Conservation (phyloP, 257 asterid species). For the Plantago elongata region DNA sequence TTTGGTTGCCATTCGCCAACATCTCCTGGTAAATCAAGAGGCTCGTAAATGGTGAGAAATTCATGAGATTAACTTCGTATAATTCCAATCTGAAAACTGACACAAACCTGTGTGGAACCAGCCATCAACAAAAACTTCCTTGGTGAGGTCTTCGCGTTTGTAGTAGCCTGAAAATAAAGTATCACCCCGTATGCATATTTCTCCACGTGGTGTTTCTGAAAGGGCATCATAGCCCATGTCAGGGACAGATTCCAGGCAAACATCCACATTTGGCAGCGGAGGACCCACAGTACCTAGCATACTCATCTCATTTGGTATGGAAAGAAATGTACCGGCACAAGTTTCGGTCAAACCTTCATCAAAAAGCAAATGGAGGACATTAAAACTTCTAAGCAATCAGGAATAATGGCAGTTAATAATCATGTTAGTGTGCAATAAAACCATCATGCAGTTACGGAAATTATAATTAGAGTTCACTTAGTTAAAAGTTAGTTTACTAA, state of each 20-base stretch:
- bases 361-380: slow-evolving; percentile 12
- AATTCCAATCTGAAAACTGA: slow-evolving; percentile 11
- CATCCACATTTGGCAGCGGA: slow-evolving; percentile 94
- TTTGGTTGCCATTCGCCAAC: slow-evolving; percentile 90
- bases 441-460: too few species aligned
- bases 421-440: too few species aligned
- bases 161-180: slow-evolving; percentile 75
- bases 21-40: slow-evolving; percentile 55
- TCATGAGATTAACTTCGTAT: slow-evolving; percentile 12
- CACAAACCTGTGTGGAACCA: slow-evolving; percentile 96
- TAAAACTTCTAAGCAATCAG: slow-evolving; percentile 10
- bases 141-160: slow-evolving; percentile 91
- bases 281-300: slow-evolving; percentile 98
- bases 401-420: not conserved
- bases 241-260: slow-evolving; percentile 90
- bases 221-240: slow-evolving; percentile 94
- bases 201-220: slow-evolving; percentile 83
- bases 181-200: slow-evolving; percentile 83
- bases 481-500: too few species aligned
- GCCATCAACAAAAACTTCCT: slow-evolving; percentile 78
- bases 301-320: slow-evolving; percentile 60
- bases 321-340: slow-evolving; percentile 91
- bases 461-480: too few species aligned
- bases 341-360: slow-evolving; percentile 85
- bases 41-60: not conserved